phyloP scores from a whole-genome alignment of 2,329 filamentous ascomycete species.

The Sporothrix brasiliensis region DNA sequence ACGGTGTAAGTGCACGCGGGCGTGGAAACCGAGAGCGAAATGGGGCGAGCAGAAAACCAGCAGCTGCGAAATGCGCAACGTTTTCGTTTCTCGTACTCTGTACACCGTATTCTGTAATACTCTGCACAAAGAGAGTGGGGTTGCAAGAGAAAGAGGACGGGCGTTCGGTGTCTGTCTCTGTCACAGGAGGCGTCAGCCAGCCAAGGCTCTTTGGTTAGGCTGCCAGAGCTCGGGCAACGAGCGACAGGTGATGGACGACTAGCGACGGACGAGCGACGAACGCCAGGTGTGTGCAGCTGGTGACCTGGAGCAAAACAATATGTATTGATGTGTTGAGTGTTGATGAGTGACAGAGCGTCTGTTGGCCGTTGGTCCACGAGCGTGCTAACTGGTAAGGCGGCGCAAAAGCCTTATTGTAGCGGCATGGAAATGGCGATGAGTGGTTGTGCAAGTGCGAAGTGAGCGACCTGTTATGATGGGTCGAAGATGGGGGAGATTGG shows the following conservation, averaged over 20 bases:
- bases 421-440: background rate
- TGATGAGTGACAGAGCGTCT: background rate
- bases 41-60: background rate
- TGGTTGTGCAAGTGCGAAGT: background rate
- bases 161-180: slow-evolving; percentile 20
- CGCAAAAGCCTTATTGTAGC: background rate
- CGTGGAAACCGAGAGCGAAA: background rate
- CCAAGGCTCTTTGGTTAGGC: slow-evolving; percentile 18
- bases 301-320: background rate
- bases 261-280: background rate
- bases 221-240: slow-evolving; percentile 9
- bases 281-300: background rate
- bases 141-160: background rate
- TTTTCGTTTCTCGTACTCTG: background rate
- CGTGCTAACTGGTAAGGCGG: background rate
- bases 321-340: background rate
- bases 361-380: background rate
- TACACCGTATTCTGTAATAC: too few relatives aligned
- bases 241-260: background rate
- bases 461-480: background rate
- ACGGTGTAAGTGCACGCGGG: slow-evolving; percentile 15
- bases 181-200: slow-evolving; percentile 18
- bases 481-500: background rate
- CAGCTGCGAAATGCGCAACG: background rate
- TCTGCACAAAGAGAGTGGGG: slow-evolving; percentile 9